Evolutionary conservation across 352 stramenopile species (phyloP), one percentile per base, ranked within the genome.

Genomic region (Phytophthora palmivora): DNA sequence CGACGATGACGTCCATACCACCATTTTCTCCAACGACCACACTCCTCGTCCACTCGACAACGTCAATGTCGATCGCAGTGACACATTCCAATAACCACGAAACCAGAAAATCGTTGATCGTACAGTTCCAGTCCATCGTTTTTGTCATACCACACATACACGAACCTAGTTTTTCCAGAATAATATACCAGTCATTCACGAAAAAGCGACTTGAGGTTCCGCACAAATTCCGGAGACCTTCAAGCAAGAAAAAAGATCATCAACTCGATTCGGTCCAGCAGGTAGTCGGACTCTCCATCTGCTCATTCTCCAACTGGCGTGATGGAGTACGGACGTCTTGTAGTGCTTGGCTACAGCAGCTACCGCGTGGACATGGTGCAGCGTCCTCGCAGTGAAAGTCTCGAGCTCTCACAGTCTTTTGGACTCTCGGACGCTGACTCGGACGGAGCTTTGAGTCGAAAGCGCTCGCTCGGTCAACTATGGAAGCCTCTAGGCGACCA

Each of bases 321-420:
- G 12, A 89, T 92, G 78, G 83, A 92, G 67, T 94, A 94, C 67
- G 85, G 85, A 34, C 81, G 84, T n/a, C 76, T 94, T 38, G 83
- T 94, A 5, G 85, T 94, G 67, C 70, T 94, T 14, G 85, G 85
- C 58, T 94, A 94, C 67, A 94, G 82, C 72, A 90, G 81, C 81
- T 94, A 94, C 73, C 81, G 79, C 52, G 79, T 91, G 28, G 82
- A 79, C 41, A 74, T 75, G 54, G 73, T 75, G 32, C 66, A 34
- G 2, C 72, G 57, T 16, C 53, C 63, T 12, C 64, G 62, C 21
- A 79, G 54, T 19, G 58, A 55, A 3, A 55, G 50, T n/a, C 4
- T 41, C 6, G 59, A 71, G 19, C 18, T 34, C 4, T 37, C 59
- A 22, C 54, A 54, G 19, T 80, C 74, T 1, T 84, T 84, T 36